These are phyloP conservation scores for Microbotryum intermedium DNA, from an alignment of 1,284 basidiomycete genomes.

Conservation along the genomic window DNA sequence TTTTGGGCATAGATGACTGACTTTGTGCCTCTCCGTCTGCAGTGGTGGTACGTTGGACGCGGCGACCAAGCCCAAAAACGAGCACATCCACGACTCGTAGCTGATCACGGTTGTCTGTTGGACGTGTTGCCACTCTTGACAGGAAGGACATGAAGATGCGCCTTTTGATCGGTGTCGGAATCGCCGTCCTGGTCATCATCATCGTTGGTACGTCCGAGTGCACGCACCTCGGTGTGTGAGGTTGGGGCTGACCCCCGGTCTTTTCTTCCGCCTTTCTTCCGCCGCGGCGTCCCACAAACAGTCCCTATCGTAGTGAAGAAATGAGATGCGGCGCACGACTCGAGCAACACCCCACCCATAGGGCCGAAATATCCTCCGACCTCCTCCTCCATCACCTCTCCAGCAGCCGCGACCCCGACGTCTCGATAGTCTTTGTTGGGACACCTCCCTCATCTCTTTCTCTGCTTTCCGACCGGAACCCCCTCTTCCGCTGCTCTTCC, in stretches of 20 bases:
- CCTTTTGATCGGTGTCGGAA: conserved; percentile 76
- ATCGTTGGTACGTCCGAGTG: conserved; percentile 53
- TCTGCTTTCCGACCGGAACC: neutral
- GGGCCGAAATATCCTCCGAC: conserved; percentile 10
- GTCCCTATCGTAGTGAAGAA: conserved; percentile 36
- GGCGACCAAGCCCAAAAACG: no score
- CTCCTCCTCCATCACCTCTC: neutral
- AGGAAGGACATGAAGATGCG: conserved; percentile 99
- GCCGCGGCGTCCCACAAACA: neutral
- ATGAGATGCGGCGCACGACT: conserved; percentile 33
- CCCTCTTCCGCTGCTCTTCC: neutral
- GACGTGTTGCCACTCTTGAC: conserved; percentile 3
- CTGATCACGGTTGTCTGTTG: conserved; percentile 1
- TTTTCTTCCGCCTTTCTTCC: neutral
- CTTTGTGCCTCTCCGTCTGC: neutral
- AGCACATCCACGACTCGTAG: no score
- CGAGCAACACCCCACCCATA: conserved; percentile 18
- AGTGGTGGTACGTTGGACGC: conserved; percentile 24
- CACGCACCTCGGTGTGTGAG: neutral
- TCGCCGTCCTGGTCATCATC: conserved; percentile 80
- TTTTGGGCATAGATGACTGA: neutral
- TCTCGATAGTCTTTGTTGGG: neutral
- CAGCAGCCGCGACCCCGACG: neutral
- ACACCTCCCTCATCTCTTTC: neutral
- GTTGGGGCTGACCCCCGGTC: neutral